phyloP scores from a whole-genome alignment of 805 yeast species.

The Zygoascus bituminiphila region DNA sequence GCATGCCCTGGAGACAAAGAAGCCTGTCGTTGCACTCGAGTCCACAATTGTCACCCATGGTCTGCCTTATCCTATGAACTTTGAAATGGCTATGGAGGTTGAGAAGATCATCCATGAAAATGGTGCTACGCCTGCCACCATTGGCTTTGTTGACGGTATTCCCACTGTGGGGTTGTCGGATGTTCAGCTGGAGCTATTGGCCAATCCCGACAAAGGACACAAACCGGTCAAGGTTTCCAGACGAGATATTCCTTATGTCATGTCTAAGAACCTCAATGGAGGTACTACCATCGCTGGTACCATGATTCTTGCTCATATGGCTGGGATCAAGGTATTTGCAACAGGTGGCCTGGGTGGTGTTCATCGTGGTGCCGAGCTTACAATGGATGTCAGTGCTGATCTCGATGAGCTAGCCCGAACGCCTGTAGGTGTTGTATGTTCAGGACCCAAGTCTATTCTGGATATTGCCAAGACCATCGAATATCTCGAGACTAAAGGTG shows the following conservation, averaged over 20 bases:
- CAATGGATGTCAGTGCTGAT: slow-evolving; percentile 83
- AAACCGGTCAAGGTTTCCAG: slow-evolving; percentile 60
- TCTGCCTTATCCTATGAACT: slow-evolving; percentile 69
- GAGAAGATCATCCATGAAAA: slow-evolving; percentile 49
- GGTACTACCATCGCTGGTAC: slow-evolving; percentile 90
- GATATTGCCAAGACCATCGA: slow-evolving; percentile 79
- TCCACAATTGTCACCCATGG: slow-evolving; percentile 89
- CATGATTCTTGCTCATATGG: slow-evolving; percentile 66
- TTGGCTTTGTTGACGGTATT: slow-evolving; percentile 64
- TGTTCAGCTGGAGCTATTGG: slow-evolving; percentile 43
- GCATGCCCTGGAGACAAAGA: slow-evolving; percentile 48
- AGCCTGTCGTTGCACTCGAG: slow-evolving; percentile 76
- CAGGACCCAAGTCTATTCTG: slow-evolving; percentile 82
- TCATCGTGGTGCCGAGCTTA: slow-evolving; percentile 63
- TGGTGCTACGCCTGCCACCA: slow-evolving; percentile 80
- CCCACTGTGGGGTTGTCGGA: slow-evolving; percentile 59
- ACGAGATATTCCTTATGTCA: slow-evolving; percentile 66
- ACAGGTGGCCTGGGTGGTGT: slow-evolving; percentile 95
- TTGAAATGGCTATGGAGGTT: slow-evolving; percentile 62
- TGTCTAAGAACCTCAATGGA: slow-evolving; percentile 58
- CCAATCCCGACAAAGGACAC: slow-evolving; percentile 26
- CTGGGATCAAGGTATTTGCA: slow-evolving; percentile 79
- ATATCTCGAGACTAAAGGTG: slow-evolving; percentile 85
- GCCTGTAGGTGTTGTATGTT: slow-evolving; percentile 82
- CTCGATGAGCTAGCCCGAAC: slow-evolving; percentile 76